phyloP scores from a whole-genome alignment of 2,329 filamentous ascomycete genomes.

The Chaetomium strumarium region DNA sequence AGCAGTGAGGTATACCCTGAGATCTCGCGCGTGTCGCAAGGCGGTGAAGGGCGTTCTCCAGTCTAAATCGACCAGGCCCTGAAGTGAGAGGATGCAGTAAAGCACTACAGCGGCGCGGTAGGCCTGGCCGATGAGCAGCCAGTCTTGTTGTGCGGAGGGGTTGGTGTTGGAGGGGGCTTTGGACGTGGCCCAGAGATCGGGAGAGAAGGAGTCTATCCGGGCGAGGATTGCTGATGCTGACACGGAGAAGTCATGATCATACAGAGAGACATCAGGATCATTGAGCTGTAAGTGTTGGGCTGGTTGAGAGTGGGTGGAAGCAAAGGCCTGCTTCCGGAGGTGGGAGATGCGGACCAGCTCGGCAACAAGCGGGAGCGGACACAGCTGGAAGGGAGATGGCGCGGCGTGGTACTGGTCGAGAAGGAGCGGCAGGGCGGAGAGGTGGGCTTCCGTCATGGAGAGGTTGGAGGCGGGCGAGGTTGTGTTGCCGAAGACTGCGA shows the following conservation, averaged over 20 bases:
- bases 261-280: no score
- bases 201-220: conserved; percentile 28
- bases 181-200: conserved; percentile 26
- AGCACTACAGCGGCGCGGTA: conserved; percentile 30
- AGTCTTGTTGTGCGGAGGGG: conserved; percentile 21
- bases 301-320: neutral
- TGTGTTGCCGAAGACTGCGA: conserved; percentile 32
- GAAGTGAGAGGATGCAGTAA: conserved; percentile 35
- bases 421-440: conserved; percentile 26
- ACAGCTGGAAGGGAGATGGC: conserved; percentile 27
- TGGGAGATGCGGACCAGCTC: conserved; percentile 34
- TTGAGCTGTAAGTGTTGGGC: neutral
- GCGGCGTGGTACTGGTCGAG: conserved; percentile 20
- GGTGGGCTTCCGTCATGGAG: conserved; percentile 21
- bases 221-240: conserved; percentile 17
- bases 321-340: conserved; percentile 25
- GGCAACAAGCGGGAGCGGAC: conserved; percentile 29
- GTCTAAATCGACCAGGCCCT: conserved; percentile 21
- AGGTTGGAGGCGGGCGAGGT: conserved; percentile 32
- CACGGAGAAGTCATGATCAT: no score
- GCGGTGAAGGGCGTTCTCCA: conserved; percentile 23
- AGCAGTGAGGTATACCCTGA: conserved; percentile 20
- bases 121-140: conserved; percentile 28
- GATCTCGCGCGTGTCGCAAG: neutral
- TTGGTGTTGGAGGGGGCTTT: conserved; percentile 24